Percentiles rank a stretch among this genome's conserved stretches.
Conservation (phyloP, 1,139 yeast species). For the Yamadazyma aaseri region DNA sequence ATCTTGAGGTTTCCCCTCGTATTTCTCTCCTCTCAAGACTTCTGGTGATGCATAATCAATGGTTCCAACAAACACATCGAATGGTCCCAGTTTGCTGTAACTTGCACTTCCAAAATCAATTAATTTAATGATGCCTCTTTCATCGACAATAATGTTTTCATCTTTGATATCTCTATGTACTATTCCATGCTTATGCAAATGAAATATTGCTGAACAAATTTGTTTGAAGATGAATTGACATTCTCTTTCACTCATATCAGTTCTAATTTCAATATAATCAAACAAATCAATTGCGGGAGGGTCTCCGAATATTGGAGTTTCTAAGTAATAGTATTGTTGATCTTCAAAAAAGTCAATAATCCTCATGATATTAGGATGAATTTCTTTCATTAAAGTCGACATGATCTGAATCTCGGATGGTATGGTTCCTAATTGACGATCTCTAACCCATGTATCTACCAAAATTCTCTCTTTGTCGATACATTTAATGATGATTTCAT, state of each 20-base stretch:
- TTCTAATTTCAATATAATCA: conserved; percentile 83
- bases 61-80: conserved; percentile 96
- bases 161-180: conserved; percentile 95
- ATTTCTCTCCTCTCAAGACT: conserved; percentile 82
- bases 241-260: conserved; percentile 74
- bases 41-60: conserved; percentile 98
- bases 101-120: conserved; percentile 98
- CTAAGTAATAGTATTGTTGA: conserved; percentile 81
- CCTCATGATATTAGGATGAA: conserved; percentile 84
- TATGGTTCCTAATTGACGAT: conserved; percentile 83
- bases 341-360: conserved; percentile 92
- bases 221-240: conserved; percentile 78
- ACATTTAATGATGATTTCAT: conserved; percentile 78
- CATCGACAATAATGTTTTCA: conserved; percentile 88
- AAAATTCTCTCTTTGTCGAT: conserved; percentile 88
- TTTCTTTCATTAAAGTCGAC: conserved; percentile 70
- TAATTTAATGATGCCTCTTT: conserved; percentile 69
- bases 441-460: conserved; percentile 97
- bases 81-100: conserved; percentile 85
- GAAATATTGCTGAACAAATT: conserved; percentile 72
- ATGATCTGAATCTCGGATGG: conserved; percentile 94
- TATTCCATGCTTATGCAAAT: conserved; percentile 81
- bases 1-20: conserved; percentile 92
- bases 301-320: conserved; percentile 84
- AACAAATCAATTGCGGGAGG: conserved; percentile 91